A percentile compares a stretch with the other conserved stretches of the same genome.
These are phyloP conservation scores for Candida taoyuanica DNA, from an alignment of 805 yeast genomes.

Conservation along the genomic window DNA sequence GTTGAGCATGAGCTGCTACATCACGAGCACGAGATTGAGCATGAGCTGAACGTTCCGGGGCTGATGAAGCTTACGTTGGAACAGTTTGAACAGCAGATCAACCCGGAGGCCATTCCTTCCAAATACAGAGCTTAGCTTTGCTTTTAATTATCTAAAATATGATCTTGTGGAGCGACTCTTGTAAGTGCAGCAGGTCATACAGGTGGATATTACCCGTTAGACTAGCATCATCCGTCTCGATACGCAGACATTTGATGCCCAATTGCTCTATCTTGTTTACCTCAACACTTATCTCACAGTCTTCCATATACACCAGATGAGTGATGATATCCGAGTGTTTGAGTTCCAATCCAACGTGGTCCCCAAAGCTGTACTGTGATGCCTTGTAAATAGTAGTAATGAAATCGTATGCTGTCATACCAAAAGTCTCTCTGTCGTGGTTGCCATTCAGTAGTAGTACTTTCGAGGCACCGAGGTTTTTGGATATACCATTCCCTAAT, in stretches of 20 bases:
- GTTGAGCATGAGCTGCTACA: constrained; percentile 48
- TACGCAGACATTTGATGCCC: constrained; percentile 46
- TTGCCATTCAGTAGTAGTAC: constrained; percentile 70
- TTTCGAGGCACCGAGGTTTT: constrained; percentile 36
- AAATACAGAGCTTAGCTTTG: constrained; percentile 25
- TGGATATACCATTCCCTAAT: constrained; percentile 54
- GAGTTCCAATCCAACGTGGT: constrained; percentile 4
- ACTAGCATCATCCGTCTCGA: constrained; percentile 25
- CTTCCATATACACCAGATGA: constrained; percentile 53
- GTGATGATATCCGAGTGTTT: constrained; percentile 51
- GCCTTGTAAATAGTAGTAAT: constrained; percentile 52
- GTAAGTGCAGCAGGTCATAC: constrained; percentile 42
- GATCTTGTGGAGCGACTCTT: constrained; percentile 21
- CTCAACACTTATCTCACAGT: constrained; percentile 49
- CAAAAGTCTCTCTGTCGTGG: constrained; percentile 74
- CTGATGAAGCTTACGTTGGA: constrained; percentile 31
- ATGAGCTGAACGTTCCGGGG: constrained; percentile 63
- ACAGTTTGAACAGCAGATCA: constrained; percentile 37
- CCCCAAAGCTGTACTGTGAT: constrained; percentile 43
- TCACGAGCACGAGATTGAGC: constrained; percentile 65
- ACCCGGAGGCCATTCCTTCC: constrained; percentile 33
- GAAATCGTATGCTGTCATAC: constrained; percentile 57
- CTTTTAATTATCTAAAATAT: not conserved
- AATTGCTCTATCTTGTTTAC: constrained; percentile 31
- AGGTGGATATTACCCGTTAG: constrained; percentile 21